Conservation (phyloP, 2,329 filamentous ascomycete genomes). For the Aspergillus calidoustus region DNA sequence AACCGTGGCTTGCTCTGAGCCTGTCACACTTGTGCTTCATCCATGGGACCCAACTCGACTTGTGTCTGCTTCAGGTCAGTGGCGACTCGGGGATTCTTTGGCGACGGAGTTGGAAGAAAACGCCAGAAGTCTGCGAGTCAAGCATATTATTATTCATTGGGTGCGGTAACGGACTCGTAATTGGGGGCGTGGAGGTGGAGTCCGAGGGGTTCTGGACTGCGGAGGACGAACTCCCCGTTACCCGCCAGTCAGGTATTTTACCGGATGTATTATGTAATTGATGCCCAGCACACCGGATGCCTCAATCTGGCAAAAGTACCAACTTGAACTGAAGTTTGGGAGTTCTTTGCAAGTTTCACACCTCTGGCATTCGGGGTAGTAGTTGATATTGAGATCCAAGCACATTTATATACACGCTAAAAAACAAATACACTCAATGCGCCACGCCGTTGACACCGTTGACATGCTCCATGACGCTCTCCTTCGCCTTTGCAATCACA, state of each 20-base stretch:
- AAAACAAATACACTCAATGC: background rate
- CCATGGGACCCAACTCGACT: background rate
- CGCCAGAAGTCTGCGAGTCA: background rate
- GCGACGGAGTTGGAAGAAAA: background rate
- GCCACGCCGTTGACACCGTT: background rate
- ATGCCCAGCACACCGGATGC: background rate
- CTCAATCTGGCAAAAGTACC: background rate
- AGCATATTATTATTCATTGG: conserved; percentile 1
- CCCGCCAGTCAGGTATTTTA: conserved; percentile 6
- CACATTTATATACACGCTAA: background rate
- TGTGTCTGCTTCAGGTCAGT: background rate
- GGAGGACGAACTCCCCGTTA: conserved; percentile 1
- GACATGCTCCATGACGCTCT: background rate
- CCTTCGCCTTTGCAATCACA: conserved; percentile 12
- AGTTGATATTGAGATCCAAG: no score
- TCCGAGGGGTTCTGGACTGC: background rate
- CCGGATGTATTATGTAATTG: background rate
- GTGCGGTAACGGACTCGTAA: background rate
- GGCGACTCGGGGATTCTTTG: background rate
- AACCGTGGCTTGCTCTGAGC: background rate
- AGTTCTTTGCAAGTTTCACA: no score
- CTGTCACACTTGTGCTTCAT: background rate
- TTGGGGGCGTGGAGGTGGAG: conserved; percentile 4
- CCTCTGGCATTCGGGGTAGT: no score
- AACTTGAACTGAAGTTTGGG: no score